Evolutionary conservation across 2,329 filamentous ascomycete genomes (phyloP).

Genomic region (Aspergillus japonicus): DNA sequence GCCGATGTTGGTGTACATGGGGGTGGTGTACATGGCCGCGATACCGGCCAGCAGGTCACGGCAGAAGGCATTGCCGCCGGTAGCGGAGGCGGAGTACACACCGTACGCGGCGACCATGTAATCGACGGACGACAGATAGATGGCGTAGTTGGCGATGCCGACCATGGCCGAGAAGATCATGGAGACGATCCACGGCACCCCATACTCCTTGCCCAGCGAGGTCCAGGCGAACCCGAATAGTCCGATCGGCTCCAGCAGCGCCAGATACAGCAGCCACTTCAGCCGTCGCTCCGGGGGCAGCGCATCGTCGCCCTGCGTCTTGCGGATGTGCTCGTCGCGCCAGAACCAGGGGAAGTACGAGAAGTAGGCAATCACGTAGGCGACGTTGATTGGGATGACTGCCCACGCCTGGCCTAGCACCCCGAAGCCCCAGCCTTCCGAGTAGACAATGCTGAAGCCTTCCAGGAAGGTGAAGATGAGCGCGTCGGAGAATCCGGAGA

Average conservation of each 20-base stretch:
- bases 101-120: conserved; percentile 75
- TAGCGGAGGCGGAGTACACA: conserved; percentile 69
- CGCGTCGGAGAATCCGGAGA: conserved; percentile 69
- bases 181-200: conserved; percentile 64
- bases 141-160: conserved; percentile 69
- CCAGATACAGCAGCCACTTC: conserved; percentile 63
- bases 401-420: conserved; percentile 58
- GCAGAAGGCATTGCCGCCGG: conserved; percentile 71
- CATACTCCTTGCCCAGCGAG: conserved; percentile 59
- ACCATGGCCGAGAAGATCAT: conserved; percentile 65
- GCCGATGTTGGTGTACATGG: conserved; percentile 61
- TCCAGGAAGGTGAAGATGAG: conserved; percentile 67
- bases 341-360: conserved; percentile 53
- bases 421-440: conserved; percentile 59
- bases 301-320: conserved; percentile 48
- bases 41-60: conserved; percentile 71
- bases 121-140: conserved; percentile 72
- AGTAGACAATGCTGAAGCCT: conserved; percentile 56
- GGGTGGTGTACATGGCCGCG: conserved; percentile 64
- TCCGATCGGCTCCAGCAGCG: conserved; percentile 62
- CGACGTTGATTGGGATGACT: conserved; percentile 66
- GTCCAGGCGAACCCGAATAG: conserved; percentile 69
- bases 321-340: conserved; percentile 40
- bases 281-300: conserved; percentile 63
- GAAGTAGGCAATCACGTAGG: conserved; percentile 63